phyloP scores from a whole-genome alignment of 192 early-diverging fungal genomes.

The Pilaira anomala region DNA sequence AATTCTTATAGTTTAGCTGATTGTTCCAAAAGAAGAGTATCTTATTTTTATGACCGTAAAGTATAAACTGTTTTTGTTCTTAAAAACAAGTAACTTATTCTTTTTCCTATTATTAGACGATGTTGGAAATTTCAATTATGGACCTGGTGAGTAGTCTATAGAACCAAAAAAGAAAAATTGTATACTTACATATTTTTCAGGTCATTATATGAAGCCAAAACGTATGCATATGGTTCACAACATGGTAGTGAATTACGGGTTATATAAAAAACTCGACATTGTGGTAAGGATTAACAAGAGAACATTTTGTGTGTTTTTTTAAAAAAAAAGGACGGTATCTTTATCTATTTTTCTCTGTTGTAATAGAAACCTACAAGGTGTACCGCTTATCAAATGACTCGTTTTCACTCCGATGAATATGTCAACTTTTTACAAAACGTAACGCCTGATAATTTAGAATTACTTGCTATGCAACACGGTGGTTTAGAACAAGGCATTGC shows the following conservation, averaged over 20 bases:
- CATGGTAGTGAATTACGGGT: constrained; percentile 87
- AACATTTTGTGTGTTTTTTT: not conserved
- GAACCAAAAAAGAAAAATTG: too few relatives aligned
- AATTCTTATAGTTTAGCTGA: constrained; percentile 44
- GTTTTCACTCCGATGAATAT: constrained; percentile 94
- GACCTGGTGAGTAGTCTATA: constrained; percentile 44
- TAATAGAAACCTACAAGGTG: constrained; percentile 71
- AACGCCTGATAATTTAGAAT: constrained; percentile 69
- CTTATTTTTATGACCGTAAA: constrained; percentile 61
- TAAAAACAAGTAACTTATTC: not conserved
- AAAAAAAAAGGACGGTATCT: not conserved
- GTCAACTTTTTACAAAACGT: constrained; percentile 81
- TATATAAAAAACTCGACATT: constrained; percentile 89
- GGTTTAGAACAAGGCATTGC: constrained; percentile 48
- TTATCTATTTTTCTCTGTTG: not conserved
- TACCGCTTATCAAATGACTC: constrained; percentile 84
- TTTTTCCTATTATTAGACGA: constrained; percentile 42
- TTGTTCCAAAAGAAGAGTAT: constrained; percentile 53
- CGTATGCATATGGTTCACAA: constrained; percentile 93
- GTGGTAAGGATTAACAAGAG: constrained; percentile 46
- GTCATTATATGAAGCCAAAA: constrained; percentile 98
- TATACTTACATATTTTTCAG: constrained; percentile 31
- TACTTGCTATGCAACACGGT: constrained; percentile 52
- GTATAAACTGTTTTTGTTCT: not conserved
- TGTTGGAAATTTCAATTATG: constrained; percentile 86